Conservation (phyloP, 495 filamentous ascomycete species). For the Xanthoparmelia taractica region DNA sequence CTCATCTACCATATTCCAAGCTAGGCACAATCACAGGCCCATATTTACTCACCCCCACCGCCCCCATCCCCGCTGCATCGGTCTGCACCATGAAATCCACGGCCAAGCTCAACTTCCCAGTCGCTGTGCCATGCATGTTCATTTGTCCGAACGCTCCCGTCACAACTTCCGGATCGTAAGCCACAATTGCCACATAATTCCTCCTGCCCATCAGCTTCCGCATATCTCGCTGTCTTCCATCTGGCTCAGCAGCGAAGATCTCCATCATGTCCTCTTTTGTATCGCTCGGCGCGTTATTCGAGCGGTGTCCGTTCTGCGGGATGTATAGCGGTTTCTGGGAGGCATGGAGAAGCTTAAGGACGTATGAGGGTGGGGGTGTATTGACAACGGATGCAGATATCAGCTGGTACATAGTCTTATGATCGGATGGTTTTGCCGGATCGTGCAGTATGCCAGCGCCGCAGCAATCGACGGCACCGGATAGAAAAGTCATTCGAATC, state of each 20-base stretch:
- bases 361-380: slow-evolving; percentile 70
- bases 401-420: slow-evolving; percentile 99
- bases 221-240: slow-evolving; percentile 67
- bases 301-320: slow-evolving; percentile 82
- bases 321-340: slow-evolving; percentile 79
- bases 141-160: slow-evolving; percentile 45
- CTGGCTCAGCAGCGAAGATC: slow-evolving; percentile 87
- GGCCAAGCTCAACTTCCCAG: slow-evolving; percentile 75
- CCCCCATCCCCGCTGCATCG: slow-evolving; percentile 52
- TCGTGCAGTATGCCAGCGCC: slow-evolving; percentile 94
- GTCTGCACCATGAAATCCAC: slow-evolving; percentile 97
- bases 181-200: slow-evolving; percentile 91
- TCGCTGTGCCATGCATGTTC: slow-evolving; percentile 36
- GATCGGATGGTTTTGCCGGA: slow-evolving; percentile 77
- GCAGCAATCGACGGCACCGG: slow-evolving; percentile 82
- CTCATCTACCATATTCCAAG: slow-evolving; percentile 68
- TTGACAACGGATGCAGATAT: slow-evolving; percentile 90
- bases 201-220: slow-evolving; percentile 85
- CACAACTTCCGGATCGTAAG: slow-evolving; percentile 79
- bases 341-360: slow-evolving; percentile 86
- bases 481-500: slow-evolving; percentile 91
- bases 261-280: slow-evolving; percentile 99
- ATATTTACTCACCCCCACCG: slow-evolving; percentile 80
- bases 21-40: slow-evolving; percentile 92
- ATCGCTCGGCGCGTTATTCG: slow-evolving; percentile 55